Evolutionary conservation across 2,329 filamentous ascomycete species (phyloP), one percentile per base, ranked within the genome.

Genomic region (Aspergillus sclerotialis): DNA sequence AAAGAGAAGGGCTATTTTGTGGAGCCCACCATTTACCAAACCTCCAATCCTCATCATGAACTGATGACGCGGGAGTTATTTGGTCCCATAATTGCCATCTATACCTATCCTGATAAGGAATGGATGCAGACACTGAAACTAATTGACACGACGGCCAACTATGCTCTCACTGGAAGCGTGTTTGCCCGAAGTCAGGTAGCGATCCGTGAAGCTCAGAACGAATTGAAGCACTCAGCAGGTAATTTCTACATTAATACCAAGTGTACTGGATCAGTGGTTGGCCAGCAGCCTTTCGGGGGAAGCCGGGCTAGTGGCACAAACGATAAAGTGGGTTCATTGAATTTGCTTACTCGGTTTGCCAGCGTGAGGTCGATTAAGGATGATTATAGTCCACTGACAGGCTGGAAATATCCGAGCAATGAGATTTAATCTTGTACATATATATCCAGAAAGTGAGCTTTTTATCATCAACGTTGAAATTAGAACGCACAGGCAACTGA

Each of bases 51-150:
- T 0, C 65, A 74, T 41, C 86, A 93, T 68, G 74, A 75, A 42
- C 78, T 90, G 46, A 70, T 94, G 31, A 78, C 72, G 32, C 82
- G 77, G 24, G 87, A 94, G 63, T 78, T 93, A 42, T 94, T 94
- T 60, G 86, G 86, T 2, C 86, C 86, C 19, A 65, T 93, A 37
- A 68, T 92, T 27, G 76, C 78, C 19, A 65, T 82, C 8, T 78
- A 93, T 62, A 75, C 89, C 42, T 94, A 92, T 67, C 78, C 66
- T 0, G 62, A 68, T 12, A 55, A 68, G 25, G 74, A 79, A 33
- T 84, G 85, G 56, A 57, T 66, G 28, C 61, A 70, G 24, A 73
- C 78, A 42, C 78, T 74, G 63, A 66, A 74, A 48, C 61, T 58
- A 40, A 60, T 67, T 33, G 63, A 68, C 43, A 45, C 42, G 33